phyloP scores from a whole-genome alignment of 148 eudicot genomes.

The Diospyros kaki region DNA sequence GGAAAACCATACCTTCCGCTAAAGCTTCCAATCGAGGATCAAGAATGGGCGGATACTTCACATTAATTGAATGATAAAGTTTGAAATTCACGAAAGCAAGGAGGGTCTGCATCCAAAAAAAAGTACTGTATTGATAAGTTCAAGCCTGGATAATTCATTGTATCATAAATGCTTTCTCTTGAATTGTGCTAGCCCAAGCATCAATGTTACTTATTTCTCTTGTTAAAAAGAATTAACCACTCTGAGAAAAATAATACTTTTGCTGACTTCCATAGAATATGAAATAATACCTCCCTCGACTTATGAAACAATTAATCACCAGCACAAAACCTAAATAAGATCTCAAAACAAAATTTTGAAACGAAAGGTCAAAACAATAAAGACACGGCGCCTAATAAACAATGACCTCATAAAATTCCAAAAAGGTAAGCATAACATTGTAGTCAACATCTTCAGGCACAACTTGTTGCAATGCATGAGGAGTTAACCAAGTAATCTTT shows the following conservation, averaged over 20 bases:
- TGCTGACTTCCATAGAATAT: neutral
- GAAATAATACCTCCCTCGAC: neutral
- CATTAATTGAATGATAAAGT: constrained; percentile 68
- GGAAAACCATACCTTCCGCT: constrained; percentile 58
- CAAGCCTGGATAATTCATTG: neutral
- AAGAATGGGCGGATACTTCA: constrained; percentile 87
- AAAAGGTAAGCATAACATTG: constrained; percentile 70
- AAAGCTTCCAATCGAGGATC: constrained; percentile 85
- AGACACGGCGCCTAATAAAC: neutral
- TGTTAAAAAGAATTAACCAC: neutral
- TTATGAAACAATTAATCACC: neutral
- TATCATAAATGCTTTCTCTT: neutral
- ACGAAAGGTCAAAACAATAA: neutral
- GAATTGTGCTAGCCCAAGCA: neutral
- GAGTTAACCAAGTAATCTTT: constrained; percentile 88
- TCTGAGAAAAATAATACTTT: neutral
- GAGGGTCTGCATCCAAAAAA: constrained; percentile 58
- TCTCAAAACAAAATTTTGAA: neutral
- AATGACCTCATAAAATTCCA: constrained; percentile 84
- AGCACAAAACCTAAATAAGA: neutral
- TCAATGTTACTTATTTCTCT: neutral
- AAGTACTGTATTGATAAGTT: neutral
- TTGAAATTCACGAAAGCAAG: constrained; percentile 73
- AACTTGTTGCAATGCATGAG: constrained; percentile 94
- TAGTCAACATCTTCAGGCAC: constrained; percentile 84